Conservation (phyloP, 2,329 filamentous ascomycete species). For the Lecanicillium sp. region DNA sequence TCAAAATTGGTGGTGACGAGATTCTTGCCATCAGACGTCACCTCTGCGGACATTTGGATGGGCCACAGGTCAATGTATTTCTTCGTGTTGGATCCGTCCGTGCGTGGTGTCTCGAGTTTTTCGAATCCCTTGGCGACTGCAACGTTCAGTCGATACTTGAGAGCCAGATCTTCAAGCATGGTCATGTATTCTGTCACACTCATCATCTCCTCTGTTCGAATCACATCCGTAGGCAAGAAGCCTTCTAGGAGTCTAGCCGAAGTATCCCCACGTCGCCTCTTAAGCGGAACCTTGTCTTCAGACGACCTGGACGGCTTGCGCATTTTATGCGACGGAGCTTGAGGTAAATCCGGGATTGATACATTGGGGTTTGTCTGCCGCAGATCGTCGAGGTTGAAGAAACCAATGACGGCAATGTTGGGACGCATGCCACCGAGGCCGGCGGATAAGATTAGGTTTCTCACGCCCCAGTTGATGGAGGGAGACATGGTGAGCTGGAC, state of each 20-base stretch:
- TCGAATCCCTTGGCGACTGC: conserved; percentile 80
- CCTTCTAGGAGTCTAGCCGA: conserved; percentile 51
- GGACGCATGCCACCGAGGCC: conserved; percentile 83
- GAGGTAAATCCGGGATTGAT: conserved; percentile 47
- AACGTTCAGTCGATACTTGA: conserved; percentile 75
- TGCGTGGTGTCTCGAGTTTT: conserved; percentile 63
- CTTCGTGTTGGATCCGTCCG: conserved; percentile 54
- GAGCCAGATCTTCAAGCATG: conserved; percentile 72
- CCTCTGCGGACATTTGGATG: conserved; percentile 86
- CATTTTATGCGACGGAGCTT: conserved; percentile 30
- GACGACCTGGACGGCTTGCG: conserved; percentile 23
- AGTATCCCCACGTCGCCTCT: conserved; percentile 46
- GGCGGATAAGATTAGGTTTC: conserved; percentile 75
- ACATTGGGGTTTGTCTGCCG: conserved; percentile 52
- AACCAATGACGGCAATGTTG: conserved; percentile 77
- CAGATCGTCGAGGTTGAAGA: conserved; percentile 74
- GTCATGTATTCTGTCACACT: conserved; percentile 70
- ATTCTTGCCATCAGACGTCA: conserved; percentile 59
- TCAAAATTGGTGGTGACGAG: conserved; percentile 85
- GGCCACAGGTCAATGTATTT: conserved; percentile 86
- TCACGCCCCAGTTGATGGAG: conserved; percentile 74
- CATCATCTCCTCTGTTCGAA: conserved; percentile 62
- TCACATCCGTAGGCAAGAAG: conserved; percentile 61
- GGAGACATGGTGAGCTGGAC: conserved; percentile 82
- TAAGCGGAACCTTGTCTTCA: conserved; percentile 24